Percentiles rank a stretch among this genome's conserved stretches.
These are phyloP conservation scores for Ilyonectria sp. DNA, from an alignment of 2,329 filamentous ascomycete genomes.

Conservation along the genomic window DNA sequence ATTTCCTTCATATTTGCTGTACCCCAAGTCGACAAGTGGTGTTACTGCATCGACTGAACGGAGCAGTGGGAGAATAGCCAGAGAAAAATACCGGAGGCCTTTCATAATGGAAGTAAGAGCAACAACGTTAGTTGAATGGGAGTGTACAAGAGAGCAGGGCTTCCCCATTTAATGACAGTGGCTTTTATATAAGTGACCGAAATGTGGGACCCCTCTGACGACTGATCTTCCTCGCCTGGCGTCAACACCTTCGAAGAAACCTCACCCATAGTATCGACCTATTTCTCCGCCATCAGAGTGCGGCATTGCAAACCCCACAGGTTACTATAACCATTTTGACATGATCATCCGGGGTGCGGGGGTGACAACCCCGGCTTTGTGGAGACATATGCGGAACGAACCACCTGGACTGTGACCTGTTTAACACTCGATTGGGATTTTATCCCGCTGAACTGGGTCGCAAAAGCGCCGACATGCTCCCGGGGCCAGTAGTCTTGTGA, in stretches of 20 bases:
- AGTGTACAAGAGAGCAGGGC: too few species aligned
- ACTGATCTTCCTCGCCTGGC: background rate
- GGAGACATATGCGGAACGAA: background rate
- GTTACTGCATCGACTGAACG: constrained; percentile 30
- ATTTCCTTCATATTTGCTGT: constrained; percentile 76
- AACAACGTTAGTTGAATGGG: background rate
- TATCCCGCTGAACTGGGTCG: background rate
- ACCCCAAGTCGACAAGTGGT: constrained; percentile 71
- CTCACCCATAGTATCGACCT: background rate
- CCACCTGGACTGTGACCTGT: background rate
- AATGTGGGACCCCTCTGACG: background rate
- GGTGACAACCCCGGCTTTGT: background rate
- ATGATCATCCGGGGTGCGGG: constrained; percentile 10
- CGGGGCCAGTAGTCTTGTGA: constrained; percentile 1
- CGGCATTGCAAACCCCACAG: background rate
- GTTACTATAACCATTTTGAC: background rate
- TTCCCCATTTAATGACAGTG: background rate
- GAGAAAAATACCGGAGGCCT: constrained; percentile 2
- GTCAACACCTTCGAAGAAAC: background rate
- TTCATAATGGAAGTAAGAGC: constrained; percentile 16
- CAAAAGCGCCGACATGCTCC: constrained; percentile 3
- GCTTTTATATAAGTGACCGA: background rate
- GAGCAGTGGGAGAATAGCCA: constrained; percentile 22
- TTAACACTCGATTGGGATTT: background rate
- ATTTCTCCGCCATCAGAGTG: background rate